Evolutionary conservation across 352 stramenopile species (phyloP).

Genomic region (Ochromonadaceae sp.): DNA sequence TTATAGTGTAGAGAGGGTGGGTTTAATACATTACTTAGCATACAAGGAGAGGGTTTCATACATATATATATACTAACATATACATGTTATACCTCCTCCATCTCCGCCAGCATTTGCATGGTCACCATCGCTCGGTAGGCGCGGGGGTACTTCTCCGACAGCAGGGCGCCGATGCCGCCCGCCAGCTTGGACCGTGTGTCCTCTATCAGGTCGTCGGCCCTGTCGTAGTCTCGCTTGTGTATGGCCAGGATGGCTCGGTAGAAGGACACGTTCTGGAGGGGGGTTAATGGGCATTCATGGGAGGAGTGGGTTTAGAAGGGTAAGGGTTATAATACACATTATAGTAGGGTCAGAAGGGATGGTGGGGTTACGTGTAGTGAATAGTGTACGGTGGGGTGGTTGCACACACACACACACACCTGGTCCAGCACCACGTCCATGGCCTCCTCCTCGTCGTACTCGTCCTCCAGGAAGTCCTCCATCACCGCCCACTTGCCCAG

Average conservation of each 20-base stretch:
- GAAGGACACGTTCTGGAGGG: conserved; percentile 45
- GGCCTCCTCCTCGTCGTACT: too few relatives aligned
- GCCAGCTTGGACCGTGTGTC: conserved; percentile 73
- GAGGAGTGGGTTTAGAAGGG: background rate
- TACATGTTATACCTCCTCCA: conserved; percentile 99
- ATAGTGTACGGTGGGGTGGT: too few relatives aligned
- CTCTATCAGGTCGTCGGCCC: conserved; percentile 78
- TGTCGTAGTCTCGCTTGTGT: conserved; percentile 74
- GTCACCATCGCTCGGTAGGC: conserved; percentile 90
- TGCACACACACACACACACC: too few relatives aligned
- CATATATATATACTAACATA: too few relatives aligned
- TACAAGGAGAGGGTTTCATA: too few relatives aligned
- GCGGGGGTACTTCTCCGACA: conserved; percentile 88
- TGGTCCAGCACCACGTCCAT: too few relatives aligned
- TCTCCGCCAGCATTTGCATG: conserved; percentile 84
- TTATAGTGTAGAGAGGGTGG: too few relatives aligned
- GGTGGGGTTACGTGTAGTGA: too few relatives aligned
- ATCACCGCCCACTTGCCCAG: conserved; percentile 63
- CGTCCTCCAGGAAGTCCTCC: conserved; percentile 33
- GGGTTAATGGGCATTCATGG: background rate
- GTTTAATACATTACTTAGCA: too few relatives aligned
- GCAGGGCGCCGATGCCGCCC: conserved; percentile 79
- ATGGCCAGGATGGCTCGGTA: conserved; percentile 77
- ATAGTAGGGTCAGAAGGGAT: too few relatives aligned
- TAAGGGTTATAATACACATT: conserved; percentile 10